Conservation (phyloP, 192 early-diverging fungal genomes). For the Cladochytrium replicatum region DNA sequence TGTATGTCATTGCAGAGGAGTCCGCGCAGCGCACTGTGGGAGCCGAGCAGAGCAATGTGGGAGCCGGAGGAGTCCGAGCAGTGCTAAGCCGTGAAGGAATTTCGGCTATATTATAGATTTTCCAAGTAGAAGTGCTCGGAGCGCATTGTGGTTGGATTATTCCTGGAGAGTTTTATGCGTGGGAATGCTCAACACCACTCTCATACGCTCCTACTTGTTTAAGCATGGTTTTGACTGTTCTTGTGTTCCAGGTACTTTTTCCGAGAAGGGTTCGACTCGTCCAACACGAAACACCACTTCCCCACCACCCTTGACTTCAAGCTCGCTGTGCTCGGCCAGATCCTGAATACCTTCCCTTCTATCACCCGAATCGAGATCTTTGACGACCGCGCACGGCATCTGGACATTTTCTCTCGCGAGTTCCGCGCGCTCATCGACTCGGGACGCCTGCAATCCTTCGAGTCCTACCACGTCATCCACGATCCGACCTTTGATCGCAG, state of each 20-base stretch:
- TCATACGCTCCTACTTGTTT: background rate
- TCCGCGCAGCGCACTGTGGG: too few relatives aligned
- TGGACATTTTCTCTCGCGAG: conserved; percentile 25
- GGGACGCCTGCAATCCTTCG: conserved; percentile 7
- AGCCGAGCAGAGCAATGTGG: too few relatives aligned
- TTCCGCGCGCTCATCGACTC: background rate
- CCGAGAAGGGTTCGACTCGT: conserved; percentile 26
- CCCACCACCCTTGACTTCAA: conserved; percentile 42
- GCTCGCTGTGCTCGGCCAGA: conserved; percentile 20
- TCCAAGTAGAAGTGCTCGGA: too few relatives aligned
- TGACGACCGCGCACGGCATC: conserved; percentile 35
- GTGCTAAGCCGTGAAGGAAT: too few relatives aligned
- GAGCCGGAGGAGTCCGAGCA: too few relatives aligned
- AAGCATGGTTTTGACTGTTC: conserved; percentile 1
- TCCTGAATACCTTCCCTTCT: conserved; percentile 21
- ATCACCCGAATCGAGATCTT: conserved; percentile 25
- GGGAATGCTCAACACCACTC: too few relatives aligned
- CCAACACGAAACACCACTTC: background rate
- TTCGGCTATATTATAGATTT: too few relatives aligned
- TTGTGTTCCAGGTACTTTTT: conserved; percentile 17
- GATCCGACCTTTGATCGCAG: conserved; percentile 7
- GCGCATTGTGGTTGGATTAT: too few relatives aligned
- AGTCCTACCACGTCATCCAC: conserved; percentile 19
- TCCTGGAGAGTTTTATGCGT: background rate
- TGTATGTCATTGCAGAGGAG: too few relatives aligned